Percentiles rank a stretch among this genome's conserved stretches.
phyloP scores from a whole-genome alignment of 495 filamentous ascomycete species.

The Aspergillus baeticus region DNA sequence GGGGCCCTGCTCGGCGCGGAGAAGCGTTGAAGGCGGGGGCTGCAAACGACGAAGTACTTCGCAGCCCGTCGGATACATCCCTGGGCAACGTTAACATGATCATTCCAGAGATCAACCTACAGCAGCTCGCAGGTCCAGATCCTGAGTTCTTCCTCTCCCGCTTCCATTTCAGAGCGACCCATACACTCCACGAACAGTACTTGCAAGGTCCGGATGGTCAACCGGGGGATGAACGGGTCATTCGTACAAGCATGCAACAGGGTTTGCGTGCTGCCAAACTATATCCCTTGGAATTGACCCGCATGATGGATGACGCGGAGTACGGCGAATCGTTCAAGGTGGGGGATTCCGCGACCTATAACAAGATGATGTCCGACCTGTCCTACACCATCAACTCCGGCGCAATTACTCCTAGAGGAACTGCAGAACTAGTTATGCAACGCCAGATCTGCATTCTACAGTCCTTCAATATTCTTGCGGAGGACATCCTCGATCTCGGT shows the following conservation, averaged over 20 bases:
- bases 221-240: not conserved
- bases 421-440: conserved; percentile 31
- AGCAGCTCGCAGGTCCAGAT: conserved; percentile 26
- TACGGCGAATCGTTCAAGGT: conserved; percentile 19
- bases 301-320: conserved; percentile 21
- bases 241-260: conserved; percentile 4
- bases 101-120: conserved; percentile 39
- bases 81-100: conserved; percentile 26
- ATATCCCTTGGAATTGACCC: not conserved
- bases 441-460: conserved; percentile 23
- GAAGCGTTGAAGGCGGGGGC: not conserved
- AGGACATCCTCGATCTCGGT: conserved; percentile 33
- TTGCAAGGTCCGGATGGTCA: not conserved
- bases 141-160: conserved; percentile 31
- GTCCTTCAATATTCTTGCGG: conserved; percentile 26
- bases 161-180: conserved; percentile 28
- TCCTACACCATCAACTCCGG: conserved; percentile 14
- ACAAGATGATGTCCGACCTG: conserved; percentile 14
- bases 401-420: conserved; percentile 22
- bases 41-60: not conserved
- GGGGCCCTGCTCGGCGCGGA: not conserved
- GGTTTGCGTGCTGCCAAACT: conserved; percentile 14
- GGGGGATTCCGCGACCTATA: not conserved
- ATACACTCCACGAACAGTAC: not conserved
- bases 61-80: not conserved